A percentile compares a stretch with the other conserved stretches of the same genome.
Evolutionary conservation across 164 flowering plant genomes (phyloP).

Genomic region (Kalanchoe fedtschenkoi): DNA sequence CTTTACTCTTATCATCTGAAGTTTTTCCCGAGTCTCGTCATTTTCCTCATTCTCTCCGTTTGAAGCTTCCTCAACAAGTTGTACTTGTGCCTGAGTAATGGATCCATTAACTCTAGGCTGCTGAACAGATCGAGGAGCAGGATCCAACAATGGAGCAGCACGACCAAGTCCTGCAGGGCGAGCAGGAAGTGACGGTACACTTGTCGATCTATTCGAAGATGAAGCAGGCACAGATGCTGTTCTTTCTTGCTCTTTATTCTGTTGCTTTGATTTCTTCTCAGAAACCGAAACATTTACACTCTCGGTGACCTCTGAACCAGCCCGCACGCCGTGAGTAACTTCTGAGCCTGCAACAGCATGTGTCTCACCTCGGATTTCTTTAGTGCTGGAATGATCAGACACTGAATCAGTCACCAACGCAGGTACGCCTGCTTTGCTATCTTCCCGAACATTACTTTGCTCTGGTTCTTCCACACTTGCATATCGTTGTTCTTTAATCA

Average conservation of each 20-base stretch:
- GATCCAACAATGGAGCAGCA: conserved; percentile 71
- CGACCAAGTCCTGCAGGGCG: conserved; percentile 97
- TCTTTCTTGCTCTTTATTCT: conserved; percentile 12
- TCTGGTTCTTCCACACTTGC: background rate
- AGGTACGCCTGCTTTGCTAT: background rate
- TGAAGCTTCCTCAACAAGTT: conserved; percentile 50
- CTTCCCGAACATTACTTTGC: background rate
- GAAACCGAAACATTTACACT: conserved; percentile 14
- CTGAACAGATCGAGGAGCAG: conserved; percentile 55
- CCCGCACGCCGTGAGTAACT: conserved; percentile 5
- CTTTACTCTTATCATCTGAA: conserved; percentile 94
- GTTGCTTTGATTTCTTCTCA: conserved; percentile 13
- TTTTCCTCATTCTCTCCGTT: conserved; percentile 76
- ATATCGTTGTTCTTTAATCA: background rate
- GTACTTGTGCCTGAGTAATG: conserved; percentile 39
- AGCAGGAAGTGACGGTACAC: conserved; percentile 26
- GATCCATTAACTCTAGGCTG: conserved; percentile 72
- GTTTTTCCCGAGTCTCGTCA: conserved; percentile 92
- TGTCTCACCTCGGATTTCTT: background rate
- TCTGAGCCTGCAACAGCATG: background rate
- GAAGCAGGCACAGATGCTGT: conserved; percentile 13
- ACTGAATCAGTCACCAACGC: background rate
- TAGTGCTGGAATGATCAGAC: background rate
- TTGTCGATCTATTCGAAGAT: conserved; percentile 18
- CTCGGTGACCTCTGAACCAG: conserved; percentile 14